These are phyloP conservation scores for Lactarius tabidus DNA, from an alignment of 768 basidiomycete genomes.

Conservation along the genomic window DNA sequence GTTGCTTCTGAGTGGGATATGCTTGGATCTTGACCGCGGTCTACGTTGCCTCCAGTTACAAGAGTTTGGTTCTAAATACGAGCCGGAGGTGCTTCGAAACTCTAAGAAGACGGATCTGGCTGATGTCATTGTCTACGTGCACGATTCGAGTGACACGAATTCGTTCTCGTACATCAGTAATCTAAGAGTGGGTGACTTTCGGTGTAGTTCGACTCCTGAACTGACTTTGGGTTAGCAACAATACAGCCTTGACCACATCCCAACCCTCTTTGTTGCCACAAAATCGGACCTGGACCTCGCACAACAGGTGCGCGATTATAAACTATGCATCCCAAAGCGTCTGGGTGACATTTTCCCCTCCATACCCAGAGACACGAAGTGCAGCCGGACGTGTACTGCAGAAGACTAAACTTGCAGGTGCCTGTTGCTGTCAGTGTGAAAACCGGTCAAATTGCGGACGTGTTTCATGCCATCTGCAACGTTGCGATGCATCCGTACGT, in stretches of 20 bases:
- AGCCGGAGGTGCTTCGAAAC: slow-evolving; percentile 84
- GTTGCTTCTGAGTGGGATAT: slow-evolving; percentile 34
- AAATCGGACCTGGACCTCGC: slow-evolving; percentile 98
- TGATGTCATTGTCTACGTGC: slow-evolving; percentile 93
- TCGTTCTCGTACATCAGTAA: slow-evolving; percentile 99
- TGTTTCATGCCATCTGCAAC: slow-evolving; percentile 80
- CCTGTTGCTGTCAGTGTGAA: slow-evolving; percentile 93
- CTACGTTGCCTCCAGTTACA: slow-evolving; percentile 60
- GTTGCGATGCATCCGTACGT: slow-evolving; percentile 87
- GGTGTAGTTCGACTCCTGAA: background rate
- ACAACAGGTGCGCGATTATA: slow-evolving; percentile 62
- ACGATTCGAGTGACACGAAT: slow-evolving; percentile 98
- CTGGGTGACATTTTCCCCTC: background rate
- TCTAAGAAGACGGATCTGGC: slow-evolving; percentile 88
- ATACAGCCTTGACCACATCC: slow-evolving; percentile 92
- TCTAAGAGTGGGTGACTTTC: slow-evolving; percentile 60
- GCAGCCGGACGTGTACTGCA: slow-evolving; percentile 95
- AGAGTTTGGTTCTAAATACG: slow-evolving; percentile 96
- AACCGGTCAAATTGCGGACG: slow-evolving; percentile 77
- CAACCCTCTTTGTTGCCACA: slow-evolving; percentile 96
- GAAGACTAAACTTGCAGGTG: slow-evolving; percentile 83
- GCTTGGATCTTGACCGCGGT: slow-evolving; percentile 4
- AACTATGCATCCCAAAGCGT: slow-evolving; percentile 5
- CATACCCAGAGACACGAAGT: slow-evolving; percentile 88
- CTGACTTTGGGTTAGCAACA: slow-evolving; percentile 66